A percentile compares a stretch with the other conserved stretches of the same genome.
phyloP scores from a whole-genome alignment of 2,329 filamentous ascomycete species.

The Exophiala alcalophila region DNA sequence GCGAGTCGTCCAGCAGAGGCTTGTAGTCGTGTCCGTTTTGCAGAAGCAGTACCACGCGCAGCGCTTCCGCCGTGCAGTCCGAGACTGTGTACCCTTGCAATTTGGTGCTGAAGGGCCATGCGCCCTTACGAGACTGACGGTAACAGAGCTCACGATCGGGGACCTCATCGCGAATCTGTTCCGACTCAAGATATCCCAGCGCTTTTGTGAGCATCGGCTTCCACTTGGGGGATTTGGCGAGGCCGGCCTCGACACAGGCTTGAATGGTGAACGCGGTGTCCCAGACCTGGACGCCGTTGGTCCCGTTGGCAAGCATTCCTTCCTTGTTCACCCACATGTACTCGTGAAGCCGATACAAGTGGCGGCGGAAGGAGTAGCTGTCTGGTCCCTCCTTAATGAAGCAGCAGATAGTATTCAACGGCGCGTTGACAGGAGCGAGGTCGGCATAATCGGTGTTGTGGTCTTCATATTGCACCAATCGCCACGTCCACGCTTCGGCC shows the following conservation, averaged over 20 bases:
- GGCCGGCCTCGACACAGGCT: slow-evolving; percentile 71
- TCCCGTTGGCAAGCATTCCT: slow-evolving; percentile 92
- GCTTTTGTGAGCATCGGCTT: slow-evolving; percentile 78
- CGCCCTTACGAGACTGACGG: slow-evolving; percentile 85
- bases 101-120: slow-evolving; percentile 92
- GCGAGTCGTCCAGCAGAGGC: slow-evolving; percentile 67
- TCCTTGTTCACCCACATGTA: slow-evolving; percentile 89
- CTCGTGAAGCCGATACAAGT: slow-evolving; percentile 78
- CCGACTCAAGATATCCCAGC: slow-evolving; percentile 79
- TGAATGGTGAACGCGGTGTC: slow-evolving; percentile 91
- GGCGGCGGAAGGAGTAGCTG: slow-evolving; percentile 66
- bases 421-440: slow-evolving; percentile 82
- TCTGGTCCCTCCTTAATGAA: slow-evolving; percentile 81
- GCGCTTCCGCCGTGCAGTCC: slow-evolving; percentile 86
- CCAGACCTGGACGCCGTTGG: slow-evolving; percentile 97
- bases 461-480: slow-evolving; percentile 86
- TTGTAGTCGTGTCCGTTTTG: slow-evolving; percentile 77
- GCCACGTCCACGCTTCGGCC: slow-evolving; percentile 77
- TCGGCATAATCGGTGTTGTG: slow-evolving; percentile 85
- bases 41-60: slow-evolving; percentile 81
- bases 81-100: slow-evolving; percentile 93
- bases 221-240: slow-evolving; percentile 75
- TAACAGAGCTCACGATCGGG: slow-evolving; percentile 76
- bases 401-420: slow-evolving; percentile 85
- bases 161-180: slow-evolving; percentile 85